These are phyloP conservation scores for Wickerhamomyces subpelliculosus DNA, from an alignment of 805 yeast species.

Conservation along the genomic window DNA sequence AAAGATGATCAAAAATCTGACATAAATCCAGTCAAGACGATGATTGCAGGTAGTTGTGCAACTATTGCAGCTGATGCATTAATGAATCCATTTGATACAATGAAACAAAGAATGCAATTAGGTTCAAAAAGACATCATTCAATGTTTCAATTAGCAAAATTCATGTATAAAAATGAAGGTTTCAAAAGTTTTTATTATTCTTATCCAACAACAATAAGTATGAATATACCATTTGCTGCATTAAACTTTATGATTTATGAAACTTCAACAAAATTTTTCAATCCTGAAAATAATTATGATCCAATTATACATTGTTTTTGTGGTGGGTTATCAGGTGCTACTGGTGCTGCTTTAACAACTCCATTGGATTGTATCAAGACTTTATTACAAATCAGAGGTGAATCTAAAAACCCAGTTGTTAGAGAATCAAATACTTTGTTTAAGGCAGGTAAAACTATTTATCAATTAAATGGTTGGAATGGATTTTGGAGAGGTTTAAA, in stretches of 20 bases:
- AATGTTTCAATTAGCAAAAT: conserved; percentile 31
- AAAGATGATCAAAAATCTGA: conserved; percentile 26
- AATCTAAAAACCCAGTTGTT: conserved; percentile 35
- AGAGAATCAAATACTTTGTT: conserved; percentile 56
- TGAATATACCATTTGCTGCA: conserved; percentile 94
- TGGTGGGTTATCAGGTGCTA: conserved; percentile 92
- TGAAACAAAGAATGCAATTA: conserved; percentile 91
- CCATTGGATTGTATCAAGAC: conserved; percentile 95
- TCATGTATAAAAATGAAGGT: conserved; percentile 58
- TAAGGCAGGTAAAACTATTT: conserved; percentile 66
- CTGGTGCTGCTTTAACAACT: conserved; percentile 91
- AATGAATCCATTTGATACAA: conserved; percentile 95
- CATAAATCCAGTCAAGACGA: conserved; percentile 75
- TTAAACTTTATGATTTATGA: conserved; percentile 91
- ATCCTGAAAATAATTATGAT: conserved; percentile 73
- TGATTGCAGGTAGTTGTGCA: conserved; percentile 85
- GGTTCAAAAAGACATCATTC: conserved; percentile 16
- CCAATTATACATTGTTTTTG: conserved; percentile 88
- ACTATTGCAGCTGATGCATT: conserved; percentile 91
- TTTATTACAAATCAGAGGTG: conserved; percentile 75
- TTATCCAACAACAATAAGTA: conserved; percentile 87
- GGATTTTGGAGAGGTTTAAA: conserved; percentile 82
- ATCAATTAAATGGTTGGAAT: conserved; percentile 45
- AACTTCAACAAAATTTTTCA: conserved; percentile 65
- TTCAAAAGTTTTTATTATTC: conserved; percentile 80